These are phyloP conservation scores for Leishmania braziliensis DNA, from an alignment of 208 protist genomes.

Conservation along the genomic window DNA sequence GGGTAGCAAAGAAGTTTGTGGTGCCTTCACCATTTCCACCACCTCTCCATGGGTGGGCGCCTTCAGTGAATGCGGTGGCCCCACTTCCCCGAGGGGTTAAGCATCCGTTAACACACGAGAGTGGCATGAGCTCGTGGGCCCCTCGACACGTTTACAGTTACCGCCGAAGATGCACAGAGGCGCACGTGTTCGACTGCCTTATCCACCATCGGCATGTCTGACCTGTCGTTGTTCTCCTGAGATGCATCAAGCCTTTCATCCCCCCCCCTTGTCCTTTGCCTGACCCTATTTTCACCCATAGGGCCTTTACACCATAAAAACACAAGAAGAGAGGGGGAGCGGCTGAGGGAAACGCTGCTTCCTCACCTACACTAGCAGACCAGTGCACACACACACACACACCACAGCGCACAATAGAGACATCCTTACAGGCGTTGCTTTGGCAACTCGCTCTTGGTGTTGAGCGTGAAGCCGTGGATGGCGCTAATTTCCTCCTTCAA, in stretches of 20 bases:
- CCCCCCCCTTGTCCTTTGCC: not conserved
- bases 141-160: not conserved
- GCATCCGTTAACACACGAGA: not conserved
- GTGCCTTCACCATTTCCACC: not conserved
- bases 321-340: not conserved
- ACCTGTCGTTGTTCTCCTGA: not conserved
- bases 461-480: constrained; percentile 89
- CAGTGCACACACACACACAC: not conserved
- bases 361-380: not conserved
- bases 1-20: not conserved
- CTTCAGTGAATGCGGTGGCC: not conserved
- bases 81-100: not conserved
- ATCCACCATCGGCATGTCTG: not conserved
- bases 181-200: not conserved
- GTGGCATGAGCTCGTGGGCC: not conserved
- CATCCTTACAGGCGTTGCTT: not conserved
- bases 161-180: not conserved
- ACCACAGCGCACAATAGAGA: not conserved
- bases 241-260: not conserved
- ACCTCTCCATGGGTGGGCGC: not conserved
- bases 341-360: not conserved
- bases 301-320: not conserved
- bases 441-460: constrained; percentile 36
- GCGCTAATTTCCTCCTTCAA: constrained; percentile 82
- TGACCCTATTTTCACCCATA: not conserved